A percentile compares a stretch with the other conserved stretches of the same genome.
phyloP scores from a whole-genome alignment of 768 basidiomycete genomes.

The Pleurotus sapidus region DNA sequence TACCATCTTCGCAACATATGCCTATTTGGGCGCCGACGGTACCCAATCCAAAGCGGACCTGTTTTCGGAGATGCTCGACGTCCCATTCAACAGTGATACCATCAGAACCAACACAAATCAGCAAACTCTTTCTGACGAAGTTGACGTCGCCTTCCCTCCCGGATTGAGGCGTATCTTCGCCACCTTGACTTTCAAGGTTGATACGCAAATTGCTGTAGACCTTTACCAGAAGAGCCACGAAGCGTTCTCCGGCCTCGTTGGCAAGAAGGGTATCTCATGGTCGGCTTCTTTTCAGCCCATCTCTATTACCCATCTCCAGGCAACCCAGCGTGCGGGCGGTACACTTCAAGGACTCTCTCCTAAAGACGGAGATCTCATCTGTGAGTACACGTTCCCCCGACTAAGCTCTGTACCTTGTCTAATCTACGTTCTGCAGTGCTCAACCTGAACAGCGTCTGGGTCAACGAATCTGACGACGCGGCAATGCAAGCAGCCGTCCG shows the following conservation, averaged over 20 bases:
- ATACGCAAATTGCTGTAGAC: background rate
- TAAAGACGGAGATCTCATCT: slow-evolving; percentile 10
- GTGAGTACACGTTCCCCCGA: background rate
- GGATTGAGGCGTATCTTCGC: slow-evolving; percentile 5
- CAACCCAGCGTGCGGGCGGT: slow-evolving; percentile 3
- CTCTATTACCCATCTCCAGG: slow-evolving; percentile 1
- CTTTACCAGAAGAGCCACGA: slow-evolving; percentile 2
- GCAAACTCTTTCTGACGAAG: background rate
- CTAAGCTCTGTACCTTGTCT: background rate
- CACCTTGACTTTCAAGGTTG: slow-evolving; percentile 4
- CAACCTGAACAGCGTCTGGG: slow-evolving; percentile 8
- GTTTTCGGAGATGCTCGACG: slow-evolving; percentile 2
- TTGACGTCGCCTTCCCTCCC: slow-evolving; percentile 3
- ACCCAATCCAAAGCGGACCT: background rate
- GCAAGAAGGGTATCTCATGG: background rate
- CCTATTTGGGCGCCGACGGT: slow-evolving; percentile 2
- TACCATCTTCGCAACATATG: slow-evolving; percentile 3
- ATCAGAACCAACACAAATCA: slow-evolving; percentile 3
- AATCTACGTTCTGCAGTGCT: background rate
- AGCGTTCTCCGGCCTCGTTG: background rate
- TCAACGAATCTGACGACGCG: slow-evolving; percentile 9
- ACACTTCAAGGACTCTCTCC: slow-evolving; percentile 7
- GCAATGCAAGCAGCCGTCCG: background rate
- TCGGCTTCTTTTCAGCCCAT: slow-evolving; percentile 6
- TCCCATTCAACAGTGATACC: background rate